Evolutionary conservation across 371 early-diverging fungal species (phyloP).

Genomic region (Mortierella sp.): DNA sequence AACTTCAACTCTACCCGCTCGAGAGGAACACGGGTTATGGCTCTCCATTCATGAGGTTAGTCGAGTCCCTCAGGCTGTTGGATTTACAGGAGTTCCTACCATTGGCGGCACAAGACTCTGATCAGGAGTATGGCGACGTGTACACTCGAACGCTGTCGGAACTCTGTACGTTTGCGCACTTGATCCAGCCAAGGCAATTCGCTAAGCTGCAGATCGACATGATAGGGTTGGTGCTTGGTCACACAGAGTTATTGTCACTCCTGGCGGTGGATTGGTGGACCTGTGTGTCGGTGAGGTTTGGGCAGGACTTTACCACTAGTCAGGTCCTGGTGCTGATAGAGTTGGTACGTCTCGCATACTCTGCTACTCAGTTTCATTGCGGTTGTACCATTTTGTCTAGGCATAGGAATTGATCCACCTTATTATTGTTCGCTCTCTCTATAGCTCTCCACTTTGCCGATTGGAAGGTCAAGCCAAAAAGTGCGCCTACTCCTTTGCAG

Average conservation of each 20-base stretch:
- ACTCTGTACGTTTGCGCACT: constrained; percentile 31
- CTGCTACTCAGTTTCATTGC: background rate
- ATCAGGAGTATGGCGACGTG: constrained; percentile 19
- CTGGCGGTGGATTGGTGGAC: constrained; percentile 52
- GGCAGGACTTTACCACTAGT: constrained; percentile 22
- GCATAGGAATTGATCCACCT: background rate
- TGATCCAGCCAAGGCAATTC: constrained; percentile 42
- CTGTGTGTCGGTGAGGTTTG: constrained; percentile 29
- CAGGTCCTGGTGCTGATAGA: constrained; percentile 23
- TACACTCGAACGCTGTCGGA: constrained; percentile 35
- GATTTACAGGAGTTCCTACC: constrained; percentile 22
- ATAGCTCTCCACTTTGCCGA: constrained; percentile 32
- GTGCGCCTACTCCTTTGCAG: constrained; percentile 24
- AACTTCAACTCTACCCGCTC: constrained; percentile 33
- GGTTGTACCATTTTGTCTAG: background rate
- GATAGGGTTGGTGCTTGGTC: constrained; percentile 32
- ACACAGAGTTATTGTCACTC: constrained; percentile 33
- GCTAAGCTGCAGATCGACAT: constrained; percentile 38
- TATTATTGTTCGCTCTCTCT: background rate
- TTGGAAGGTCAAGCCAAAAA: constrained; percentile 24
- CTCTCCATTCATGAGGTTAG: constrained; percentile 20
- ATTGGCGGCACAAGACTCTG: background rate
- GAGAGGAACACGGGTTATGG: background rate
- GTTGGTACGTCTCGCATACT: constrained; percentile 11
- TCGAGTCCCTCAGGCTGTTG: constrained; percentile 17